Conservation (phyloP, 2,329 filamentous ascomycete species). For the Lojkania enalia region DNA sequence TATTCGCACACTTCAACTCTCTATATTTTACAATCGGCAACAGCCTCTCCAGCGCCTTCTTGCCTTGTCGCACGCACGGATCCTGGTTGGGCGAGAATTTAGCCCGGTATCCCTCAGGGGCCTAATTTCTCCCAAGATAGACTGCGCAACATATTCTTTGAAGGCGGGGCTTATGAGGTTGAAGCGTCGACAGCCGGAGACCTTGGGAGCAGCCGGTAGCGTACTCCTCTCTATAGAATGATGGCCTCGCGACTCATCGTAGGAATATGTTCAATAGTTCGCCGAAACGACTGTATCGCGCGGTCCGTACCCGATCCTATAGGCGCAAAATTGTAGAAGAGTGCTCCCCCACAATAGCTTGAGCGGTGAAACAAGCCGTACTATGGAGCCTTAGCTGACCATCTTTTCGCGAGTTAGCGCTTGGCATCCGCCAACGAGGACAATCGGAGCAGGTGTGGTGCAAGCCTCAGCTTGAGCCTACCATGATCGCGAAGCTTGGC, state of each 20-base stretch:
- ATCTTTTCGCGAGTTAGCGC: not conserved
- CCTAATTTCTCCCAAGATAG: constrained; percentile 62
- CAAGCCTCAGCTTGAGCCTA: too few species aligned
- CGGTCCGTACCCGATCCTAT: too few species aligned
- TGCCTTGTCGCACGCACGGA: constrained; percentile 59
- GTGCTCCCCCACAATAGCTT: too few species aligned
- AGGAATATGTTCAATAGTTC: constrained; percentile 26
- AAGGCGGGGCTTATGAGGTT: constrained; percentile 64
- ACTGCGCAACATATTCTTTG: constrained; percentile 58
- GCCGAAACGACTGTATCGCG: constrained; percentile 38
- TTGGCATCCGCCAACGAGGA: not conserved
- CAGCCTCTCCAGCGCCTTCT: constrained; percentile 66
- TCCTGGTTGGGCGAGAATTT: constrained; percentile 64
- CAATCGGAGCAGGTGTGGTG: too few species aligned
- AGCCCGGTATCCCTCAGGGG: constrained; percentile 56
- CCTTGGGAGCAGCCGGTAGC: constrained; percentile 32
- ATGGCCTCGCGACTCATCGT: constrained; percentile 49
- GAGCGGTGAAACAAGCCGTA: not conserved
- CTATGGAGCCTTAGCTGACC: not conserved
- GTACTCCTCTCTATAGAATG: constrained; percentile 51
- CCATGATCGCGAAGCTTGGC: too few species aligned
- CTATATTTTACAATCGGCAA: constrained; percentile 65
- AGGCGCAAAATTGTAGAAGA: constrained; percentile 20
- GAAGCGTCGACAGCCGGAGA: constrained; percentile 73
- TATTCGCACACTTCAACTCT: constrained; percentile 51